Conservation (phyloP, 1,284 basidiomycete species). For the Cutaneotrichosporon arboriforme region DNA sequence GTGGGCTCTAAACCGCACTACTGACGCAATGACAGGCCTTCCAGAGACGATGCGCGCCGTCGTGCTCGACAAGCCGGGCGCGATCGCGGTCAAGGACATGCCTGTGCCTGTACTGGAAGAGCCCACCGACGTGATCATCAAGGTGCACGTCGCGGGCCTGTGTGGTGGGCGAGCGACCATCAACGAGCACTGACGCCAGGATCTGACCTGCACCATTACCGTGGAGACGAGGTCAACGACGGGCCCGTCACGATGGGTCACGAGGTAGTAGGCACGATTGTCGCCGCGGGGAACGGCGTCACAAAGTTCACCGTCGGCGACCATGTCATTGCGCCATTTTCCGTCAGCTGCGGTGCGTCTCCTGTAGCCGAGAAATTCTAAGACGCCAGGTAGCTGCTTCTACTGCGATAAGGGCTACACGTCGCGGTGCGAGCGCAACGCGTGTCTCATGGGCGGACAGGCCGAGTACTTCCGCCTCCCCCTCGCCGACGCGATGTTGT, state of each 20-base stretch:
- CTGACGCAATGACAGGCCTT: too few relatives aligned
- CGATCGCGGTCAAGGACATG: conserved; percentile 30
- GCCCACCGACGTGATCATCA: conserved; percentile 38
- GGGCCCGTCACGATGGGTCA: conserved; percentile 56
- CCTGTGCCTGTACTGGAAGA: conserved; percentile 29
- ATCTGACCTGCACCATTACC: conserved; percentile 69
- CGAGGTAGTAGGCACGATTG: conserved; percentile 74
- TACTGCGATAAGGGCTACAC: conserved; percentile 72
- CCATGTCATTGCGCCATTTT: conserved; percentile 82
- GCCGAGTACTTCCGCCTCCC: conserved; percentile 80
- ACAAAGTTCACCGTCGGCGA: conserved; percentile 66
- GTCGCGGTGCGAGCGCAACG: conserved; percentile 64
- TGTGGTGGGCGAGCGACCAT: conserved; percentile 31
- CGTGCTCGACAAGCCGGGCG: conserved; percentile 26
- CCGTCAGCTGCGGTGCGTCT: conserved; percentile 69
- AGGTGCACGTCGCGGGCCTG: conserved; percentile 34
- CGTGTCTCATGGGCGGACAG: conserved; percentile 70
- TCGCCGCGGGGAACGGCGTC: conserved; percentile 65
- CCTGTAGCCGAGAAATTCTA: not conserved
- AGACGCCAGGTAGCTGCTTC: conserved; percentile 31
- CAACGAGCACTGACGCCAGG: conserved; percentile 47
- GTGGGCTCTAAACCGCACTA: too few relatives aligned
- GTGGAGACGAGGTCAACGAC: conserved; percentile 57
- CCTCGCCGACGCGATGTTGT: conserved; percentile 47
- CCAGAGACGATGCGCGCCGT: conserved; percentile 36